phyloP scores from a whole-genome alignment of 352 stramenopile species.

The Thalassiosira ordinaria region DNA sequence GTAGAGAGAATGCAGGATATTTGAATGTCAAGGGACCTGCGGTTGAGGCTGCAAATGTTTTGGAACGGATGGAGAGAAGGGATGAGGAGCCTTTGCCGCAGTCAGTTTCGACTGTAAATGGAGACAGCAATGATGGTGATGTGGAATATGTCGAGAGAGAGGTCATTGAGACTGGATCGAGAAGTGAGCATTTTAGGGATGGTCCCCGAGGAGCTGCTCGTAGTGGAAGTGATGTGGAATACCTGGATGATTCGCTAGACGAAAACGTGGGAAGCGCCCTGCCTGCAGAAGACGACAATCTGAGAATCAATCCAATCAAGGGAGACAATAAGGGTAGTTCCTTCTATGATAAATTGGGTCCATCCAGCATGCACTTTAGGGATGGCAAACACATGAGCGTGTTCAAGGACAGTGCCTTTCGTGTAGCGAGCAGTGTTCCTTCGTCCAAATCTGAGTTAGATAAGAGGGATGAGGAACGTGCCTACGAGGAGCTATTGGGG shows the following conservation, averaged over 20 bases:
- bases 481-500: background rate
- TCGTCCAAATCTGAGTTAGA: too few species aligned
- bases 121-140: background rate
- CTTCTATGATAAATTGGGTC: constrained; percentile 4
- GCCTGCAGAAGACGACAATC: background rate
- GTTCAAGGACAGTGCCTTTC: constrained; percentile 41
- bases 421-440: background rate
- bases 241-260: background rate
- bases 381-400: constrained; percentile 49
- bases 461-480: constrained; percentile 14
- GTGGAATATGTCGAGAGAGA: background rate
- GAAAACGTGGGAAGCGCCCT: background rate
- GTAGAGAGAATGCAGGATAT: constrained; percentile 40
- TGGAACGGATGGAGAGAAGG: background rate
- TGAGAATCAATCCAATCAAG: background rate
- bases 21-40: constrained; percentile 25
- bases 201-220: background rate
- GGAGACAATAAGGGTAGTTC: too few species aligned
- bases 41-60: background rate
- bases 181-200: constrained; percentile 26
- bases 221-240: constrained; percentile 14
- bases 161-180: constrained; percentile 9
- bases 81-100: background rate
- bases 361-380: constrained; percentile 40
- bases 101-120: background rate